These are phyloP conservation scores for Penicillium paradoxum DNA, from an alignment of 495 filamentous ascomycete species.

Conservation along the genomic window DNA sequence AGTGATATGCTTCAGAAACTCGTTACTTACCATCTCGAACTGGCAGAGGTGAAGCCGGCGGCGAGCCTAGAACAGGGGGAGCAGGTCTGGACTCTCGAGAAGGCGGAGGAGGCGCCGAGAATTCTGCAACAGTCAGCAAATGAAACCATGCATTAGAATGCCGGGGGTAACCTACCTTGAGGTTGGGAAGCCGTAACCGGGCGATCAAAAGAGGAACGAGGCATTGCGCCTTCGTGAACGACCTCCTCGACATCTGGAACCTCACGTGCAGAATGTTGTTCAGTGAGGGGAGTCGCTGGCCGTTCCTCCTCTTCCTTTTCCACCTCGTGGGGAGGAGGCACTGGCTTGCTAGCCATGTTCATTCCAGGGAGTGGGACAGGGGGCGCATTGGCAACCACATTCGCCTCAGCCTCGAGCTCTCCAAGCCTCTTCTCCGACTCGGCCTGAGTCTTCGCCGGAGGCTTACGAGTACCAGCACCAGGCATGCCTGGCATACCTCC, in stretches of 20 bases:
- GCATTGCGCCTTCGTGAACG: conserved; percentile 39
- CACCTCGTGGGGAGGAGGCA: conserved; percentile 32
- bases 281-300: conserved; percentile 31
- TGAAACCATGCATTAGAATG: neutral
- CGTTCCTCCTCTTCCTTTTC: conserved; percentile 43
- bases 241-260: conserved; percentile 61
- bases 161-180: conserved; percentile 41
- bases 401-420: conserved; percentile 49
- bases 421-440: conserved; percentile 62
- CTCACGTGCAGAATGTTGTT: conserved; percentile 46
- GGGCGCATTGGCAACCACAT: conserved; percentile 50
- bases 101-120: conserved; percentile 29
- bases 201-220: conserved; percentile 42
- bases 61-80: conserved; percentile 56
- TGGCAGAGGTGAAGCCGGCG: conserved; percentile 65
- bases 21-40: conserved; percentile 60
- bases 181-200: conserved; percentile 41
- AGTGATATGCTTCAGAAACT: neutral
- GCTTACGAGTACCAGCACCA: conserved; percentile 39
- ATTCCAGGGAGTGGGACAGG: conserved; percentile 76
- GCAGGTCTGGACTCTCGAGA: conserved; percentile 32
- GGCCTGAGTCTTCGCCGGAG: conserved; percentile 42
- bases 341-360: conserved; percentile 40
- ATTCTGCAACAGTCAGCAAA: conserved; percentile 17
- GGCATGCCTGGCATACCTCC: conserved; percentile 52